Conservation (phyloP, 495 filamentous ascomycete genomes). For the Podospora fimiseda region DNA sequence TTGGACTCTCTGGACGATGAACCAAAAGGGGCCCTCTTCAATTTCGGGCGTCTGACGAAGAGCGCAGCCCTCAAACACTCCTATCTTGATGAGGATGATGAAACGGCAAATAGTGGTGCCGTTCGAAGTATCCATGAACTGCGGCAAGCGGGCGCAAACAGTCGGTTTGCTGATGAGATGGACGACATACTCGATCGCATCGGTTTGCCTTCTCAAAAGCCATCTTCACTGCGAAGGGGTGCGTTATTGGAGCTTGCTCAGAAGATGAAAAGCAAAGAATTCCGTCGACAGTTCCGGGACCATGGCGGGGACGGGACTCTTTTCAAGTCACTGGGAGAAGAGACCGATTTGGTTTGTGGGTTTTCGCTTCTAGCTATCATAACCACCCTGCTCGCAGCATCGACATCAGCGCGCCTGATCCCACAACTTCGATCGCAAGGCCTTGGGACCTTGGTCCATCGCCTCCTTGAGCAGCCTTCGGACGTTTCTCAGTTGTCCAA, state of each 20-base stretch:
- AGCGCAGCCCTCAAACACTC: constrained; percentile 23
- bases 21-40: constrained; percentile 32
- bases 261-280: constrained; percentile 61
- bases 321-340: constrained; percentile 47
- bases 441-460: constrained; percentile 44
- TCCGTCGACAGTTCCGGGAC: constrained; percentile 66
- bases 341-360: constrained; percentile 51
- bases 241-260: constrained; percentile 62
- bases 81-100: constrained; percentile 42
- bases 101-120: constrained; percentile 49
- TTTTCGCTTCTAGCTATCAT: constrained; percentile 52
- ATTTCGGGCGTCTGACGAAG: constrained; percentile 31
- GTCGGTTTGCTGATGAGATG: constrained; percentile 71
- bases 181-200: constrained; percentile 83
- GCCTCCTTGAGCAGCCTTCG: constrained; percentile 43
- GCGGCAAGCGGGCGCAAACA: constrained; percentile 76
- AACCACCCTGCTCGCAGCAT: constrained; percentile 49
- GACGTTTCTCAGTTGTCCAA: constrained; percentile 52
- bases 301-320: constrained; percentile 65
- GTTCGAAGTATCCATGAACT: constrained; percentile 88
- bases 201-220: constrained; percentile 48
- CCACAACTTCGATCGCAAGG: constrained; percentile 45
- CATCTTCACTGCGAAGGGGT: constrained; percentile 41
- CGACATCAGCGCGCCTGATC: constrained; percentile 43
- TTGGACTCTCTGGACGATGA: constrained; percentile 17